phyloP scores from a whole-genome alignment of 2,329 filamentous ascomycete genomes.

The Diaporthe citrichinensis region DNA sequence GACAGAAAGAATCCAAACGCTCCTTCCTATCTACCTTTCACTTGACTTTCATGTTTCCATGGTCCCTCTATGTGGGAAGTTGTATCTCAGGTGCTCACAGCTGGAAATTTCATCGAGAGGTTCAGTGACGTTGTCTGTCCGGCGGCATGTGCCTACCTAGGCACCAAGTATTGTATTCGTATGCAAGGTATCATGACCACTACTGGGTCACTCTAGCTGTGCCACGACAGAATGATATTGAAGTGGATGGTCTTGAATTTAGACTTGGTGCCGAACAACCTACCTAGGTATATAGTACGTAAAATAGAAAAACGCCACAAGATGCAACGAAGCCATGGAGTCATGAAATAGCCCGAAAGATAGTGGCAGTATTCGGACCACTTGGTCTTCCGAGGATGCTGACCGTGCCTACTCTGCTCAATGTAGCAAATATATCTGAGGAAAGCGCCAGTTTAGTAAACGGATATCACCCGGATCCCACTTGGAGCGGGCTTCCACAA shows the following conservation, averaged over 20 bases:
- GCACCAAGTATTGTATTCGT: constrained; percentile 12
- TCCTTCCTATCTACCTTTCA: not conserved
- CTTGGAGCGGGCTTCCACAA: constrained; percentile 15
- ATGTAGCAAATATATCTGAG: constrained; percentile 7
- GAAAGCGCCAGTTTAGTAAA: constrained; percentile 13
- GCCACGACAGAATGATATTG: not conserved
- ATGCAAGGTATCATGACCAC: constrained; percentile 9
- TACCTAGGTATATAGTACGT: not conserved
- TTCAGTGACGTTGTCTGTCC: constrained; percentile 1
- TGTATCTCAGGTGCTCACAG: constrained; percentile 15
- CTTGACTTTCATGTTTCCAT: constrained; percentile 6
- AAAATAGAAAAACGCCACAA: constrained; percentile 1
- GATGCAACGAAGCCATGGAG: not conserved
- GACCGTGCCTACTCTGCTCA: not conserved
- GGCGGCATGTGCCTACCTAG: constrained; percentile 3
- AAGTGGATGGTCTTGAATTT: not conserved
- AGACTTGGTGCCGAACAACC: constrained; percentile 10
- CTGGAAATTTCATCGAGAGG: not conserved
- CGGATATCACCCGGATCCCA: not conserved
- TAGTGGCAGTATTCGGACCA: constrained; percentile 5
- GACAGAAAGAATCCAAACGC: not conserved
- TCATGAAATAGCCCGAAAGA: constrained; percentile 4
- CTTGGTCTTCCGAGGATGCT: constrained; percentile 3
- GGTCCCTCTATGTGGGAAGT: constrained; percentile 11
- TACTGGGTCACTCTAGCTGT: constrained; percentile 1